Percentiles rank a stretch among this genome's conserved stretches.
Conservation (phyloP, 306 rosid species). For the Glycine latifolia region DNA sequence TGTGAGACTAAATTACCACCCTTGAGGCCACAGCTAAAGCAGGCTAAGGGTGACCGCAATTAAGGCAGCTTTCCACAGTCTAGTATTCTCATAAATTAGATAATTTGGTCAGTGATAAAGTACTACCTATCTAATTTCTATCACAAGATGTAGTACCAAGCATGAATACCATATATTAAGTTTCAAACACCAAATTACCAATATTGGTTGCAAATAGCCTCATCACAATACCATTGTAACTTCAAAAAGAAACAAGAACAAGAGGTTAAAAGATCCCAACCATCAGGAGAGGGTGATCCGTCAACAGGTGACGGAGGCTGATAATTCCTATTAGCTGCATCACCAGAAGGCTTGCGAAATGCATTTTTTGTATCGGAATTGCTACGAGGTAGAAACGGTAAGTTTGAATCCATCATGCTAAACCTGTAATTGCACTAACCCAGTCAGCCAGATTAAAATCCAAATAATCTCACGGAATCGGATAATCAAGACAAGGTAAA, state of each 20-base stretch:
- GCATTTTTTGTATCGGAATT: conserved; percentile 58
- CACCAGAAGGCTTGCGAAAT: conserved; percentile 79
- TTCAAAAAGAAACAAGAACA: conserved; percentile 35
- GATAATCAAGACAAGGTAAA: conserved; percentile 8
- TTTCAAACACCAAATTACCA: neutral
- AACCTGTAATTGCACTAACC: conserved; percentile 44
- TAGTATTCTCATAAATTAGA: neutral
- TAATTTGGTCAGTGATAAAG: neutral
- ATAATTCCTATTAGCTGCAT: conserved; percentile 75
- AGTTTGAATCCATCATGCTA: conserved; percentile 65
- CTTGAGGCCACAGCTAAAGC: no score
- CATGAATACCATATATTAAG: conserved; percentile 2
- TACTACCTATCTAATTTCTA: conserved; percentile 11
- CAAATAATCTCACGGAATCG: conserved; percentile 26
- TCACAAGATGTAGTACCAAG: conserved; percentile 28
- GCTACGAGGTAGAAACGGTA: conserved; percentile 43
- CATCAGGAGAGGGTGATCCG: conserved; percentile 72
- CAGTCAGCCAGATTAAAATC: conserved; percentile 25
- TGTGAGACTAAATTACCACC: no score
- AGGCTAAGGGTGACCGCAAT: no score
- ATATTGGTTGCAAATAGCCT: conserved; percentile 2
- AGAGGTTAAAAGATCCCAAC: conserved; percentile 58
- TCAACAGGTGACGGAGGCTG: conserved; percentile 76
- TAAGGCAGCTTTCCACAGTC: neutral
- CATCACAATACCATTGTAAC: conserved; percentile 24